Percentiles rank a stretch among this genome's conserved stretches.
Conservation (phyloP, 371 early-diverging fungal species). For the Catenaria anguillulae region DNA sequence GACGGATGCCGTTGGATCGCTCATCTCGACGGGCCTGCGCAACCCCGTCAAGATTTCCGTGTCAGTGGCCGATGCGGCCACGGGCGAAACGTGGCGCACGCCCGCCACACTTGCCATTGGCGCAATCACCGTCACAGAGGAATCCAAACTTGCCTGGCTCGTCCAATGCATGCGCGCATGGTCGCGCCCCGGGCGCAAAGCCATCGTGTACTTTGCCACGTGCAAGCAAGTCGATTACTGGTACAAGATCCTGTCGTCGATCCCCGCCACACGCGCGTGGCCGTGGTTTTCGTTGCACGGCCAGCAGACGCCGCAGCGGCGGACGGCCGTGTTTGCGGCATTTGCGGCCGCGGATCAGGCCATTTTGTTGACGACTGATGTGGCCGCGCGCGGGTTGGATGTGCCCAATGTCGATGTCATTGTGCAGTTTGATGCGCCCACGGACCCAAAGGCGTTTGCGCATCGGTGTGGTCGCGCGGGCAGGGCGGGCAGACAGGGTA, state of each 20-base stretch:
- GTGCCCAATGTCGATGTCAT: constrained; percentile 93
- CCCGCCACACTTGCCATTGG: constrained; percentile 51
- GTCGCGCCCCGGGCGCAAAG: constrained; percentile 41
- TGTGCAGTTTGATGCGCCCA: constrained; percentile 90
- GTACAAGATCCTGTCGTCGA: constrained; percentile 40
- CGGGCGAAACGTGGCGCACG: constrained; percentile 39
- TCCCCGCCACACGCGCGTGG: constrained; percentile 7
- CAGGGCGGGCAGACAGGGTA: constrained; percentile 75
- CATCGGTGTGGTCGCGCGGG: constrained; percentile 99
- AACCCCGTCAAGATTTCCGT: constrained; percentile 79
- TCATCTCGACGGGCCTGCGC: constrained; percentile 76
- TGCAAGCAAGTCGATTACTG: constrained; percentile 92
- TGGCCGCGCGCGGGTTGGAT: constrained; percentile 96
- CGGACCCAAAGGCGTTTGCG: constrained; percentile 87
- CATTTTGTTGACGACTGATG: constrained; percentile 88
- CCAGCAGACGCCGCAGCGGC: constrained; percentile 37
- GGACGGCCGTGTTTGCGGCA: constrained; percentile 38
- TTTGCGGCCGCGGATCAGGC: constrained; percentile 36
- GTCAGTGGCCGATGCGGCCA: constrained; percentile 53
- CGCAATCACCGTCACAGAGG: constrained; percentile 55
- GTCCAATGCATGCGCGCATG: constrained; percentile 36
- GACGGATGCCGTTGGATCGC: constrained; percentile 72
- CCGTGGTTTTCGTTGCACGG: constrained; percentile 66
- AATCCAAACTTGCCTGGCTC: constrained; percentile 66
- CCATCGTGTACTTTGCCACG: constrained; percentile 84